Evolutionary conservation across 345 rosid genomes (phyloP).

Genomic region (Stellera chamaejasme): DNA sequence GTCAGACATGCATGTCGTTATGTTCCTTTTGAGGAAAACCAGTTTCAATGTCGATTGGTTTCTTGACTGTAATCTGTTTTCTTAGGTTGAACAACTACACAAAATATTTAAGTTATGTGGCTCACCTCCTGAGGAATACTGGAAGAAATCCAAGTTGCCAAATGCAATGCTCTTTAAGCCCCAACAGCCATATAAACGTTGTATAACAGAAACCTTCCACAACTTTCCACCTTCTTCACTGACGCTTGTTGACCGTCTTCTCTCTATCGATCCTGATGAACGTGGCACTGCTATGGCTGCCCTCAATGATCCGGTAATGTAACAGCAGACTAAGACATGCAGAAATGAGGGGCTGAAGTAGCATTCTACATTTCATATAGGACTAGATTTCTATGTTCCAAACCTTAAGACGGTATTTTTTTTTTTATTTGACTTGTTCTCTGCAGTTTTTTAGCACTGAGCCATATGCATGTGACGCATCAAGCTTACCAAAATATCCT

Average conservation of each 20-base stretch:
- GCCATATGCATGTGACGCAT: slow-evolving; percentile 78
- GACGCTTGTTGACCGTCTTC: slow-evolving; percentile 59
- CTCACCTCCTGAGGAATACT: slow-evolving; percentile 79
- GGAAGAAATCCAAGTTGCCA: slow-evolving; percentile 77
- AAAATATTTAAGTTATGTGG: slow-evolving; percentile 90
- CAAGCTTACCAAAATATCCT: slow-evolving; percentile 81
- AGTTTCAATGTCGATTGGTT: neutral
- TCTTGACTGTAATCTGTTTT: slow-evolving; percentile 8
- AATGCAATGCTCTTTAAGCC: slow-evolving; percentile 83
- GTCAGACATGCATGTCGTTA: neutral
- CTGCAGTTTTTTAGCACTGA: slow-evolving; percentile 73
- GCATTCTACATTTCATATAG: no score
- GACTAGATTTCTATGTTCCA: neutral
- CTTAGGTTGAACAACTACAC: slow-evolving; percentile 87
- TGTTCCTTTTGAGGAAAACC: neutral
- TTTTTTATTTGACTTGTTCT: slow-evolving; percentile 10
- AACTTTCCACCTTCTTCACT: slow-evolving; percentile 57
- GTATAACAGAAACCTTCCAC: slow-evolving; percentile 63
- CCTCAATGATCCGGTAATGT: slow-evolving; percentile 63
- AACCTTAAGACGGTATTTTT: no score
- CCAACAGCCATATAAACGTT: slow-evolving; percentile 63
- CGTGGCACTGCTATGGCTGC: slow-evolving; percentile 73
- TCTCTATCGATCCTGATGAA: slow-evolving; percentile 67
- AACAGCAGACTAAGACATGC: neutral
- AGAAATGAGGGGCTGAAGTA: no score